Base-by-base conservation (phyloP, 192 early-diverging fungal species). In the Chytriomyces hyalinus region DNA sequence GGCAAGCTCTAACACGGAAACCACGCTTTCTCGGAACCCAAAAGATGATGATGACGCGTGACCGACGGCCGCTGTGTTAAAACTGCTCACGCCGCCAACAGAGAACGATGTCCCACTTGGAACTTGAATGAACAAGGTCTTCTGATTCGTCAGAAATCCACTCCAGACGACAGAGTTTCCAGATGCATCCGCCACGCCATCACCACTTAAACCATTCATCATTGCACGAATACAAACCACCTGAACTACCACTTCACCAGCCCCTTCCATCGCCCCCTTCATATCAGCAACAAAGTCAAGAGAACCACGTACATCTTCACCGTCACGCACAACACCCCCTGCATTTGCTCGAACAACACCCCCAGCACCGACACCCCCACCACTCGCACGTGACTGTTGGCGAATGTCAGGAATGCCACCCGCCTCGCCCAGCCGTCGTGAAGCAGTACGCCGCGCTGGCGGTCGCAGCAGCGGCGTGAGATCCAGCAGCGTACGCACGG, bases 351-450 rank as follows among this genome's bases (percentile, higher is more conserved):
- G 7, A 17, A 57, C 50, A 17, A 15, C 68, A 15, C 22, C 8
- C 22, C 68, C 48, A 28, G 49, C 68, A 53, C 46, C 68, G 20
- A 47, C 68, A 6, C n/a, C 46, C 8, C 66, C 66, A 10, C 9
- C 26, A 36, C 51, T 49, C 48, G 13, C 48, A 26, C 69, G 28
- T 47, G 44, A n/a, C 47, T 44, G 75, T 17, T 66, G 75, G 26
- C 70, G 62, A 50, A 66, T 80, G 79, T 67, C 65, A 80, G 76
- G 76, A 80, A 80, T 49, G 60, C 79, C 79, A 80, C 79, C 79
- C 79, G 63, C 20, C 51, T 65, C 73, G 76, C 74, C 67, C 59
- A 80, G 77, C 79, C 76, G 47, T 44, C 76, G 79, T 77, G 76
- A 69, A 80, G 63, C 76, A 80, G 66, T 77, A 80, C 75, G 67